phyloP scores from a whole-genome alignment of 306 rosid genomes.

The Corylus americana region DNA sequence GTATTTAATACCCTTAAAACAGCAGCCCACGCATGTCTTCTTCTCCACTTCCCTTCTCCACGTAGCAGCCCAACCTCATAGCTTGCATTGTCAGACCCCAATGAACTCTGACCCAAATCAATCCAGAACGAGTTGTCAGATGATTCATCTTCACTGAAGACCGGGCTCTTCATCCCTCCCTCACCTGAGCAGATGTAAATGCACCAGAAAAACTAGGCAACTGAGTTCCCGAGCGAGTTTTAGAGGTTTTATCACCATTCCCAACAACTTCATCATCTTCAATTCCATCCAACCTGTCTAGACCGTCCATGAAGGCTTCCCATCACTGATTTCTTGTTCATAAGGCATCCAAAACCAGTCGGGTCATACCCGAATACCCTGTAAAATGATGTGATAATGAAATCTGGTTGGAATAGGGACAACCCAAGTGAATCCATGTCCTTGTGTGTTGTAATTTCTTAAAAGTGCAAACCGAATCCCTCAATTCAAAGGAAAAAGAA shows the following conservation, averaged over 20 bases:
- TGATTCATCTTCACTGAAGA: conserved; percentile 94
- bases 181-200: conserved; percentile 83
- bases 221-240: conserved; percentile 60
- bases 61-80: too few species aligned
- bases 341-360: conserved; percentile 94
- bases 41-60: too few species aligned
- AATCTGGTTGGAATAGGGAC: conserved; percentile 94
- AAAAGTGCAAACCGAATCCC: too few species aligned
- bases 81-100: conserved; percentile 67
- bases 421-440: conserved; percentile 98
- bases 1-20: too few species aligned
- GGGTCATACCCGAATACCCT: conserved; percentile 95
- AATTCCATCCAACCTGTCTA: conserved; percentile 64
- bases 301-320: conserved; percentile 79
- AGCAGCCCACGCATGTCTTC: too few species aligned
- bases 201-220: conserved; percentile 95
- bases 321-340: conserved; percentile 89
- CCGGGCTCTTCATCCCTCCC: conserved; percentile 95
- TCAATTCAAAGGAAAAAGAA: too few species aligned
- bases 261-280: conserved; percentile 57
- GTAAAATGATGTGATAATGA: conserved; percentile 89
- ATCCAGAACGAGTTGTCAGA: conserved; percentile 91
- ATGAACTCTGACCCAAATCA: conserved; percentile 94
- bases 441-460: conserved; percentile 26
- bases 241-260: conserved; percentile 54